A percentile compares a stretch with the other conserved stretches of the same genome.
phyloP scores from a whole-genome alignment of 176 grass and related monocot genomes.

The Juncus inflexus region DNA sequence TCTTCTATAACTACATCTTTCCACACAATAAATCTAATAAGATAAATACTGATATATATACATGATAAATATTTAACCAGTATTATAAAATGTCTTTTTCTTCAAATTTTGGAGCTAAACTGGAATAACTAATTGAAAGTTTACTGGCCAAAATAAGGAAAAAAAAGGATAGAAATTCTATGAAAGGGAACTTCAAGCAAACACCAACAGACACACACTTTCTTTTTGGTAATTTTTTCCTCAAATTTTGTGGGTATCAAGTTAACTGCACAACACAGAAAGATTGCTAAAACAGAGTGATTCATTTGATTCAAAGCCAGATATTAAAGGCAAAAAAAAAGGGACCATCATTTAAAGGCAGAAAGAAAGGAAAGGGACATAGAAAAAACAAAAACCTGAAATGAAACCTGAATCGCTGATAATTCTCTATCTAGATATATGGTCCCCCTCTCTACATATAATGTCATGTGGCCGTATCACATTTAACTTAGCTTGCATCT shows the following conservation, averaged over 20 bases:
- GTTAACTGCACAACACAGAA: conserved; percentile 9
- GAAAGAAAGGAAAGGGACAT: conserved; percentile 22
- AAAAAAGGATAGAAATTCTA: conserved; percentile 3
- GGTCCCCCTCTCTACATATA: conserved; percentile 4
- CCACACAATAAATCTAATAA: too few species aligned
- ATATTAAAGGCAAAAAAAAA: conserved; percentile 23
- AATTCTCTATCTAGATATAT: conserved; percentile 31
- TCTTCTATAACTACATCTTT: too few species aligned
- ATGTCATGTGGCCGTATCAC: too few species aligned
- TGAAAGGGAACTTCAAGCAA: conserved; percentile 7
- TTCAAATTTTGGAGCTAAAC: too few species aligned
- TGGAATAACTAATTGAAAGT: too few species aligned
- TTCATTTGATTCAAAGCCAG: conserved; percentile 22
- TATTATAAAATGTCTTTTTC: too few species aligned
- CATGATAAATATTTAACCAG: too few species aligned
- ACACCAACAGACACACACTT: neutral
- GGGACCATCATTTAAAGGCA: conserved; percentile 31
- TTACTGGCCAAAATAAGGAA: neutral
- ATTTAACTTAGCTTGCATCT: too few species aligned
- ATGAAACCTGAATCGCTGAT: conserved; percentile 33
- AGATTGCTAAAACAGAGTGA: conserved; percentile 15
- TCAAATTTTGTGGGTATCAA: conserved; percentile 16
- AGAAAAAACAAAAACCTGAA: conserved; percentile 30
- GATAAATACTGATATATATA: too few species aligned
- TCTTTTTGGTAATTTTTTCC: neutral